Evolutionary conservation across 1,284 basidiomycete genomes (phyloP).

Genomic region (Caloboletus inedulis): DNA sequence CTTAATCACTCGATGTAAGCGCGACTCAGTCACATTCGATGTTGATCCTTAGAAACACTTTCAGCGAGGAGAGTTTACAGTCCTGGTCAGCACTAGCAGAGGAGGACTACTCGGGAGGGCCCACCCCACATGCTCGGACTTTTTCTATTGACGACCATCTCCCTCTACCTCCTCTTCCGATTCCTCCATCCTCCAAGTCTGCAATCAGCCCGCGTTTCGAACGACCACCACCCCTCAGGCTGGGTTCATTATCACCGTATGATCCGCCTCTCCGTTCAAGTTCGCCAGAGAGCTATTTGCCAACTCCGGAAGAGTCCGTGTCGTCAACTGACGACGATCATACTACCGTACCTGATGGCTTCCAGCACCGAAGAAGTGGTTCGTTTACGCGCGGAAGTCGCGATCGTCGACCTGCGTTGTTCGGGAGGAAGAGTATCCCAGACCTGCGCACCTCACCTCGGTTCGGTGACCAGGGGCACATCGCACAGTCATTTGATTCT

Average conservation of each 20-base stretch:
- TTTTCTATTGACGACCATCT: slow-evolving; percentile 59
- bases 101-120: slow-evolving; percentile 35
- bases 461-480: slow-evolving; percentile 35
- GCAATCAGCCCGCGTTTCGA: slow-evolving; percentile 30
- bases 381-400: slow-evolving; percentile 49
- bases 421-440: slow-evolving; percentile 82
- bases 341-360: slow-evolving; percentile 25
- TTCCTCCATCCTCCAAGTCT: slow-evolving; percentile 34
- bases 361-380: slow-evolving; percentile 54
- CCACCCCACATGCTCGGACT: slow-evolving; percentile 54
- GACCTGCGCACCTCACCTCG: slow-evolving; percentile 66
- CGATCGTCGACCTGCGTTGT: slow-evolving; percentile 40
- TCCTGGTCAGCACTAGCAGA: slow-evolving; percentile 44
- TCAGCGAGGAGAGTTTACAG: slow-evolving; percentile 41
- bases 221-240: slow-evolving; percentile 50
- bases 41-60: slow-evolving; percentile 6
- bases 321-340: slow-evolving; percentile 39
- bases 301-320: slow-evolving; percentile 55
- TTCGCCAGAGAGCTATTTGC: slow-evolving; percentile 56
- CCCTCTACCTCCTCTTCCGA: slow-evolving; percentile 40
- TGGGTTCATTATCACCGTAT: slow-evolving; percentile 45
- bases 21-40: slow-evolving; percentile 1
- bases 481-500: slow-evolving; percentile 25
- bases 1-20: slow-evolving; percentile 45
- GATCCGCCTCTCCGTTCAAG: slow-evolving; percentile 46